Percentiles rank a stretch among this genome's conserved stretches.
These are phyloP conservation scores for Camelina neglecta DNA, from an alignment of 345 rosid species.

Conservation along the genomic window DNA sequence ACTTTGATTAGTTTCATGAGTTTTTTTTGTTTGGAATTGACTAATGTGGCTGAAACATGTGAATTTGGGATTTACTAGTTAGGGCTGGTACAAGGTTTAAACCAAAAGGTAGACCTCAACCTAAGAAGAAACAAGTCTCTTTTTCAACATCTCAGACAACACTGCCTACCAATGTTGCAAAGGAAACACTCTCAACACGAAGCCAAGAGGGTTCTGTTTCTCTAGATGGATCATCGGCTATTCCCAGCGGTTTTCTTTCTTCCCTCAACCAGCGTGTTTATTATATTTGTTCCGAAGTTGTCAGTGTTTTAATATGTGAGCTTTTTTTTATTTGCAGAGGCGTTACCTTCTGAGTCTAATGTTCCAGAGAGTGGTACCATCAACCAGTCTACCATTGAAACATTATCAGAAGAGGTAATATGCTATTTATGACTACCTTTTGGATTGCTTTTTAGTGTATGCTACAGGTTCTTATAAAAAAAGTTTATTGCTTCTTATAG, in stretches of 20 bases:
- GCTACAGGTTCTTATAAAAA: background rate
- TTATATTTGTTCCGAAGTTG: background rate
- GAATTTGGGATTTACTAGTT: slow-evolving; percentile 23
- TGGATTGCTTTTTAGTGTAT: background rate
- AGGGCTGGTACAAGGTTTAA: slow-evolving; percentile 46
- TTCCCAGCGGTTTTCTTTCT: slow-evolving; percentile 33
- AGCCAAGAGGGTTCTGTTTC: slow-evolving; percentile 3
- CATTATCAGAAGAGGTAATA: slow-evolving; percentile 29
- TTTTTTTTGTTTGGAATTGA: background rate
- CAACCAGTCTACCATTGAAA: slow-evolving; percentile 13
- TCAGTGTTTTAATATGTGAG: background rate
- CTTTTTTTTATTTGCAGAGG: background rate
- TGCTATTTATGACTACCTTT: background rate
- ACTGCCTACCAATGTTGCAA: slow-evolving; percentile 6
- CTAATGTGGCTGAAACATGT: slow-evolving; percentile 25
- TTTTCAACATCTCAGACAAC: slow-evolving; percentile 30
- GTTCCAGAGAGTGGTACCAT: slow-evolving; percentile 13
- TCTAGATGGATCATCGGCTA: background rate
- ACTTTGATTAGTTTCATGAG: slow-evolving; percentile 10
- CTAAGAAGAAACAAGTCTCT: slow-evolving; percentile 35
- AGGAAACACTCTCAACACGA: slow-evolving; percentile 10
- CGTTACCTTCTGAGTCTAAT: slow-evolving; percentile 28
- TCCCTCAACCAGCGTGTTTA: slow-evolving; percentile 5
- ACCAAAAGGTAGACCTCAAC: slow-evolving; percentile 44
- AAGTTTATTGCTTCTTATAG: slow-evolving; percentile 20